phyloP scores from a whole-genome alignment of 2,329 filamentous ascomycete genomes.

The Pseudocercospora fijiensis region DNA sequence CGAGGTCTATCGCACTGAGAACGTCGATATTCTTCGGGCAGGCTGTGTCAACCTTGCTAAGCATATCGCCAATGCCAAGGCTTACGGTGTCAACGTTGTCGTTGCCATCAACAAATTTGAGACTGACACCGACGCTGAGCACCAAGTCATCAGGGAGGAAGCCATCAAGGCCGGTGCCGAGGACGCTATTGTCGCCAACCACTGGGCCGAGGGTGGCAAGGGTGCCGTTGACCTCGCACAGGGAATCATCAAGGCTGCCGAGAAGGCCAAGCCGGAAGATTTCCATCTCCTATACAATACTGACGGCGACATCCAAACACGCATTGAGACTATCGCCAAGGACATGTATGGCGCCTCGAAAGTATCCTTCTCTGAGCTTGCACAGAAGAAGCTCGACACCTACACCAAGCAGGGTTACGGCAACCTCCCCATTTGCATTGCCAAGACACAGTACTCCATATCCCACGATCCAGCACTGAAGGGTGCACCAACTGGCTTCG shows the following conservation, averaged over 20 bases:
- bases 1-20: conserved; percentile 88
- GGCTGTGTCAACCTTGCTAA: conserved; percentile 95
- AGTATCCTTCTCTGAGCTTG: conserved; percentile 90
- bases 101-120: conserved; percentile 97
- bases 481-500: conserved; percentile 92
- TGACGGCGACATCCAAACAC: conserved; percentile 76
- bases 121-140: conserved; percentile 90
- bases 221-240: conserved; percentile 87
- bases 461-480: conserved; percentile 92
- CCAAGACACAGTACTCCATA: conserved; percentile 97
- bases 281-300: conserved; percentile 85
- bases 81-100: conserved; percentile 88
- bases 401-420: conserved; percentile 91
- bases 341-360: conserved; percentile 90
- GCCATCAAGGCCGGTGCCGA: conserved; percentile 88
- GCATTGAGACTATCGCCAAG: conserved; percentile 85
- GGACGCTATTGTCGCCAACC: conserved; percentile 89
- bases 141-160: conserved; percentile 84
- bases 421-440: conserved; percentile 91
- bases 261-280: conserved; percentile 71
- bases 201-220: conserved; percentile 93
- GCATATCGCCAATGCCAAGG: conserved; percentile 86
- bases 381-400: conserved; percentile 92
- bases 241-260: conserved; percentile 77
- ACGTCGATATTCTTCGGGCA: conserved; percentile 82